These are phyloP conservation scores for Polysphondylium violaceum DNA, from an alignment of 78 protist species.

Conservation along the genomic window DNA sequence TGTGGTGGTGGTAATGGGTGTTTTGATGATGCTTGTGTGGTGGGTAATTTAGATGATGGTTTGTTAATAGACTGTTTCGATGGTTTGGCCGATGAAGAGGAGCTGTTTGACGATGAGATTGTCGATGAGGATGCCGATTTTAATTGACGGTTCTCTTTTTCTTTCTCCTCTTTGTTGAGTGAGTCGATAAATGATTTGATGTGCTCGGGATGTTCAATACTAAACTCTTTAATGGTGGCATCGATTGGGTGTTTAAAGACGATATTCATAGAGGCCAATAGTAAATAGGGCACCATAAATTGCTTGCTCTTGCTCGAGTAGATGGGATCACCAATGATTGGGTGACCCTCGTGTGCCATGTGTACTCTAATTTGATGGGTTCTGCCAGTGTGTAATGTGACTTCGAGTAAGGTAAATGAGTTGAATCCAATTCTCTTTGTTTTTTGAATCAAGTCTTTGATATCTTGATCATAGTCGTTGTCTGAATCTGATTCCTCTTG, in stretches of 20 bases:
- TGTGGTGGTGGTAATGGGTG: neutral
- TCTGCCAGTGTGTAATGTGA: slow-evolving; percentile 80
- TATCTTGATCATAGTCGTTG: slow-evolving; percentile 4
- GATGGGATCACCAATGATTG: slow-evolving; percentile 85
- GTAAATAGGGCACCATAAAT: slow-evolving; percentile 45
- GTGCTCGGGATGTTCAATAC: slow-evolving; percentile 59
- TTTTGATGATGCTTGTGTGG: neutral
- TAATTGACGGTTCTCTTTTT: neutral
- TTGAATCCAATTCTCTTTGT: slow-evolving; percentile 18
- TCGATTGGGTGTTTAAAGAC: slow-evolving; percentile 58
- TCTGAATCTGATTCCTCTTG: neutral
- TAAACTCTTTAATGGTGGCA: slow-evolving; percentile 20
- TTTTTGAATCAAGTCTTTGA: slow-evolving; percentile 2
- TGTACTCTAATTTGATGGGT: slow-evolving; percentile 75
- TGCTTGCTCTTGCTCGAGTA: slow-evolving; percentile 47
- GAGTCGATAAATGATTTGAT: slow-evolving; percentile 37
- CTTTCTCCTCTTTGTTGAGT: slow-evolving; percentile 18
- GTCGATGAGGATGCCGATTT: neutral
- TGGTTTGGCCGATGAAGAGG: neutral
- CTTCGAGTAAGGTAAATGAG: slow-evolving; percentile 43
- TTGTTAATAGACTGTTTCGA: no score
- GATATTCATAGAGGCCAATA: slow-evolving; percentile 53
- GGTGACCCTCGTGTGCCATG: slow-evolving; percentile 25
- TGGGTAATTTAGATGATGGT: no score
- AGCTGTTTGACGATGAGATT: neutral